phyloP scores from a whole-genome alignment of 164 flowering plant species.

The Macadamia integrifolia region DNA sequence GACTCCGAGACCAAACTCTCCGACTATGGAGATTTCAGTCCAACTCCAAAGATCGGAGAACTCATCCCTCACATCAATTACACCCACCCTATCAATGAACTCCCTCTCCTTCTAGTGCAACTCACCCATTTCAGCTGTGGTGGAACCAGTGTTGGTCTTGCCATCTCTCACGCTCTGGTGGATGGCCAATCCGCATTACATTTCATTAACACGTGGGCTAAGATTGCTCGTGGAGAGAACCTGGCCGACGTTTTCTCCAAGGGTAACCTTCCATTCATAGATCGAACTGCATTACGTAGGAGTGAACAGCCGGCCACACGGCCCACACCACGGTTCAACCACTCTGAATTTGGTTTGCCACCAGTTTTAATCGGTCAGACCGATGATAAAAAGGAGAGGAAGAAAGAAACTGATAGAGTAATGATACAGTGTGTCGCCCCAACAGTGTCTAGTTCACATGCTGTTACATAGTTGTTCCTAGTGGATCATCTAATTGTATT shows the following conservation, averaged over 20 bases:
- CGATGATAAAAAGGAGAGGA: conserved; percentile 17
- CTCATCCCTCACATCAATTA: conserved; percentile 38
- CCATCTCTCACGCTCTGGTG: conserved; percentile 31
- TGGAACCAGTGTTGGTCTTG: conserved; percentile 24
- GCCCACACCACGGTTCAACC: conserved; percentile 4
- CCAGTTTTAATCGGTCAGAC: conserved; percentile 29
- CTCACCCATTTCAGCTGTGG: conserved; percentile 46
- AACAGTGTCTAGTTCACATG: no score
- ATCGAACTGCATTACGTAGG: no score
- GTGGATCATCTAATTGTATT: no score
- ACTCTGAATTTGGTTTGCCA: conserved; percentile 20
- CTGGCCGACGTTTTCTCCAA: conserved; percentile 20
- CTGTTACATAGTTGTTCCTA: no score
- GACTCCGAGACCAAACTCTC: conserved; percentile 23
- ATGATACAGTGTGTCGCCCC: no score
- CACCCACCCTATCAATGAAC: conserved; percentile 20
- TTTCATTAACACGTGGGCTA: conserved; percentile 45
- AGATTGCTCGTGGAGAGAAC: conserved; percentile 32
- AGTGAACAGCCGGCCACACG: conserved; percentile 21
- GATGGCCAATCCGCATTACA: conserved; percentile 42
- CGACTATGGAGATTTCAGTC: conserved; percentile 29
- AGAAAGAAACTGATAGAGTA: conserved; percentile 33
- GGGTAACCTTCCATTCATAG: no score
- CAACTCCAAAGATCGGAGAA: conserved; percentile 8
- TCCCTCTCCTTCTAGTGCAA: conserved; percentile 39